A percentile compares a stretch with the other conserved stretches of the same genome.
Evolutionary conservation across 768 basidiomycete genomes (phyloP).

Genomic region (Leccinum obscurum): DNA sequence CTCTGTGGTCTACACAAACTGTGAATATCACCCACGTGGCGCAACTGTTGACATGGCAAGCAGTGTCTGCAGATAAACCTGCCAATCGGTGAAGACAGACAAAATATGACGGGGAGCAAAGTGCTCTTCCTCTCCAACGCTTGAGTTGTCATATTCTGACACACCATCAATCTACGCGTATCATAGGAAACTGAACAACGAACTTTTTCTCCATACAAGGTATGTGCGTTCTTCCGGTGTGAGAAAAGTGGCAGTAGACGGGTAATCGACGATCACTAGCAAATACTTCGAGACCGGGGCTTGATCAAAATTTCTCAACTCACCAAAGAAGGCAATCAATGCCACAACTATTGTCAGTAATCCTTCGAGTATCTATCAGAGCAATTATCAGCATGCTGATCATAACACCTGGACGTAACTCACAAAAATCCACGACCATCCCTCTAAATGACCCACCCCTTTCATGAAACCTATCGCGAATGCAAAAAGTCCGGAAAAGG

Average conservation of each 20-base stretch:
- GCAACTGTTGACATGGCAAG: conserved; percentile 49
- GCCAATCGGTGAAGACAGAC: conserved; percentile 63
- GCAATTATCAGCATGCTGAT: not conserved
- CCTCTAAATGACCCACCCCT: conserved; percentile 44
- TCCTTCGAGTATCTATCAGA: conserved; percentile 37
- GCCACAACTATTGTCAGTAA: conserved; percentile 59
- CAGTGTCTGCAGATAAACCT: conserved; percentile 36
- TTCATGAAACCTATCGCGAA: conserved; percentile 56
- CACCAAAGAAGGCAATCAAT: conserved; percentile 51
- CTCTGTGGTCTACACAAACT: not conserved
- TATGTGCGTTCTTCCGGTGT: conserved; percentile 18
- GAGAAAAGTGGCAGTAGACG: conserved; percentile 19
- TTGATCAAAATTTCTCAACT: conserved; percentile 2
- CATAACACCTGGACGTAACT: conserved; percentile 14
- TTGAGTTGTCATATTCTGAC: conserved; percentile 35
- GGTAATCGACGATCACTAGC: conserved; percentile 57
- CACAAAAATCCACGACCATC: conserved; percentile 74
- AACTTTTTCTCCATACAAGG: conserved; percentile 22
- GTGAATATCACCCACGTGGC: conserved; percentile 48
- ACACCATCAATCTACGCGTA: conserved; percentile 53
- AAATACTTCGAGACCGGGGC: not conserved
- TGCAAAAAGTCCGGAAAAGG: conserved; percentile 60
- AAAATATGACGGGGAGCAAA: conserved; percentile 54
- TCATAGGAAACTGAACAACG: conserved; percentile 16
- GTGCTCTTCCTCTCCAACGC: conserved; percentile 46